Base-by-base conservation (phyloP, 352 stramenopile genomes). In the Phytopythium boreale region DNA sequence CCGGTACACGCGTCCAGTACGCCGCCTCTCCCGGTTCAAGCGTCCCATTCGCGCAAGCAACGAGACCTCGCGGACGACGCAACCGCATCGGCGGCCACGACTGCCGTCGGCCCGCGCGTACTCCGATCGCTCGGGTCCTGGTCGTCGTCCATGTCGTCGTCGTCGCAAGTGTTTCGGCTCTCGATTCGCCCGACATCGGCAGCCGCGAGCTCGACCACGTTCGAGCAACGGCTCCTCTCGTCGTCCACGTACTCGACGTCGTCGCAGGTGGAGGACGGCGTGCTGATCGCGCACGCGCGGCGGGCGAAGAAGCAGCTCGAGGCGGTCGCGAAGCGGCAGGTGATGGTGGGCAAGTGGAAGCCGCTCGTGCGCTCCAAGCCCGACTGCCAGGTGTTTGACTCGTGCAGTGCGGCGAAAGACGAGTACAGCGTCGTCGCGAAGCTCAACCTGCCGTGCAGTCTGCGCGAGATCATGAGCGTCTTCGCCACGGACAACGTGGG, bases 401-500 rank as follows among this genome's bases (percentile, higher is more conserved):
- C 63, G 7, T 39, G 70, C 12, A 80, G 72, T 50, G 77, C 72
- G 29, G 29, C 53, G 6, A 78, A 77, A 31, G 73, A 87, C 57
- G 67, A 82, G 70, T 88, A 80, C 68, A 84, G 80, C 52, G 69
- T 90, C 37, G 64, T 90, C 39, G 79, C 71, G n/a, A 77, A 77
- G 53, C 73, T 89, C 63, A 82, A 88, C 44, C 62, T 90, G 63
- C 74, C 69, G 2, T 84, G 77, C 55, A 84, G 73, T 59, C 63
- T 90, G 37, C 67, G 71, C 36, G 81, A 90, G 56, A 76, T 90
- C 52, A 83, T 86, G 79, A 74, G 64, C 64, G 77, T 87, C 17
- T 74, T 87, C 49, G 70, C 82, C 6, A 87, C 79, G 8, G 71
- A 82, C 59, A 71, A 76, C 20, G 61, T 57, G 7, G 36, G 63